Base-by-base conservation (phyloP, 163 green algal species). In the Scenedesmus sp. region DNA sequence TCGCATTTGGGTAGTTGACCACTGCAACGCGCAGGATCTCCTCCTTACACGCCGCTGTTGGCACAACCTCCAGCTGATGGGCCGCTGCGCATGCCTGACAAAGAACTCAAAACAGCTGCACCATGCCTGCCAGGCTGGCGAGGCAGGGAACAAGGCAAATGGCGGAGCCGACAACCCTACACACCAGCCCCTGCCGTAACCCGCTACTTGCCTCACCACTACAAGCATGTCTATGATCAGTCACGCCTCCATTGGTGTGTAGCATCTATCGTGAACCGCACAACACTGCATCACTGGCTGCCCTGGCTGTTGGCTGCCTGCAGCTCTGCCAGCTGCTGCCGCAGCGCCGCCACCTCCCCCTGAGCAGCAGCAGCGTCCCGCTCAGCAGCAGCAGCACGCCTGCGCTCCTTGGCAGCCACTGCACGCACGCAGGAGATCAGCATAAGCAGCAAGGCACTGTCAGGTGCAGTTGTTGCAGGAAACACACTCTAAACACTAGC, bases 391-490 rank as follows among this genome's bases (percentile, higher is more conserved):
- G 82, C 82, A 87, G 82, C 52, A 15, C 82, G 82, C 56, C 70
- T 87, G 55, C 82, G 82, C 82, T 87, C 54, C 20, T 62, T 52
- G n/a, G 54, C 82, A 87, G 82, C 82, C 18, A 55, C 82, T 87
- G 82, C 82, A 73, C 9, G 12, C 23, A 46, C 8, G 23, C 70
- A 79, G 23, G 23, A 23, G 34, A 52, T 4, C 15, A 76, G 23
- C 23, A 79, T 79, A 79, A 6, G 0, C 20, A 52, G 70, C 52
- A 8, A 79, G 23, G 9, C 13, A 18, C 66, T 76, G 66, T 3
- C 4, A 52, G 23, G 52, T 10, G 9, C 59, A 64, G 8, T 64
- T 10, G 59, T 46, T 46, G 34, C 34, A 46, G 34, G 34, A 46
- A 46, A 46, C 34, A 1, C 34, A 46, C 34, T 46, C 34, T 46